Evolutionary conservation across 2,329 filamentous ascomycete genomes (phyloP), one percentile per base, ranked within the genome.

Genomic region (Fusarium goolgardi): DNA sequence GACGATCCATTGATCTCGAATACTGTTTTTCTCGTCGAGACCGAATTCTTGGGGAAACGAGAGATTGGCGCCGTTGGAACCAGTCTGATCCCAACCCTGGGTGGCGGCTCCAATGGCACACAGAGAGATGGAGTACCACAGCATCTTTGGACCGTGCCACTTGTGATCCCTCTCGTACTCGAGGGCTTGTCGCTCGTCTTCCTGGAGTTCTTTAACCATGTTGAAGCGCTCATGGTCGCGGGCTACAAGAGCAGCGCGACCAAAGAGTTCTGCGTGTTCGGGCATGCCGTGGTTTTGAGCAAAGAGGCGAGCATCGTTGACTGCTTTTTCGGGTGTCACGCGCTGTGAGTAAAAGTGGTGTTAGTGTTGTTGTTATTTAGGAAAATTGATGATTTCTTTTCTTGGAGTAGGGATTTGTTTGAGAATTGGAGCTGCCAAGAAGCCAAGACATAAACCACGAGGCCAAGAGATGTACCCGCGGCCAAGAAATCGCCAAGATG

Each of bases 51-150:
- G 12, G 0, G 85, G 86, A 67, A 89, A 90, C 31, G 84, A 85
- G 63, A 90, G 76, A 69, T 87, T 90, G 59, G 88, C 88, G 23
- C 86, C 86, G 69, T 88, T 88, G 63, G 81, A 79, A 53, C 86
- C 88, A 3, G 88, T 90, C 76, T 90, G 86, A 71, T 90, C 87
- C 88, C 88, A 90, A 7, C 88, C 87, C 52, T 84, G 82, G 0
- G 86, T 85, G 6, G 86, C 85, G 15, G 86, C 85, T 25, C 84
- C 85, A 49, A 88, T 78, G 21, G 86, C 85, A 65, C 85, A 87
- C 25, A 85, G 79, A 3, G 80, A 76, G 59, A 89, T 87, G 1
- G 85, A 75, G 55, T 77, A 77, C 70, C 77, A 77, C 12, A 79
- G 72, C 74, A 77, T 79, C 66, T 72, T 78, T 0, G 86, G 82